Base-by-base conservation (phyloP, 805 yeast species). In the Lipomyces orientalis region DNA sequence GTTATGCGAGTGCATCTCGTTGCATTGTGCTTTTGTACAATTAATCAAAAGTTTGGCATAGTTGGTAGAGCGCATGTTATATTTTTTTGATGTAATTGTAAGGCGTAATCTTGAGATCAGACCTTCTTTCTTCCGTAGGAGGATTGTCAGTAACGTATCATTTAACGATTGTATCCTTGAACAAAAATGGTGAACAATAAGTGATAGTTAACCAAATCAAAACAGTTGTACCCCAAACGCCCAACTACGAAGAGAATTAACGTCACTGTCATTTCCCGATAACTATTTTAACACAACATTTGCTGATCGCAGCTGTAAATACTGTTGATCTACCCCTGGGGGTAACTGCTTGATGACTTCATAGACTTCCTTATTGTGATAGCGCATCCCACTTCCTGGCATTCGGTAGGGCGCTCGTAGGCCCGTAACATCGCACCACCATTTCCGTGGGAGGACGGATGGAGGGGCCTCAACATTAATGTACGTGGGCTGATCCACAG, bases 341-440 rank as follows among this genome's bases (percentile, higher is more conserved):
- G 93, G 89, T 87, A 94, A 86, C 70, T 87, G 86, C 76, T 87
- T 87, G 61, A 85, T 81, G 46, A 91, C 89, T 59, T 88, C 90
- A 77, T 87, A 93, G 37, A 94, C 88, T 78, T 94, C 98, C 61
- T 87, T 87, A 76, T 94, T 89, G 78, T 90, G 87, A 77, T 87
- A 94, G 64, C 97, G 82, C 62, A 94, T 80, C 54, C 90, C 89
- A 33, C 88, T 83, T 4, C 74, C 64, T 0, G 95, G 95, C 33
- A 89, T 84, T 75, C 85, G 88, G 81, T 94, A 94, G 37, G 80
- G 84, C 0, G 93, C 94, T 60, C 86, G 88, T 25, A 94, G 81
- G 0, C 99, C 99, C 0, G 98, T 94, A 59, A 94, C 87, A 76
- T 95, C 99, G 78, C 99, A 94, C 79, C 92, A 93, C 70, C 87